These are phyloP conservation scores for Crinitomyces ghanaensis DNA, from an alignment of 805 yeast species.

Conservation along the genomic window DNA sequence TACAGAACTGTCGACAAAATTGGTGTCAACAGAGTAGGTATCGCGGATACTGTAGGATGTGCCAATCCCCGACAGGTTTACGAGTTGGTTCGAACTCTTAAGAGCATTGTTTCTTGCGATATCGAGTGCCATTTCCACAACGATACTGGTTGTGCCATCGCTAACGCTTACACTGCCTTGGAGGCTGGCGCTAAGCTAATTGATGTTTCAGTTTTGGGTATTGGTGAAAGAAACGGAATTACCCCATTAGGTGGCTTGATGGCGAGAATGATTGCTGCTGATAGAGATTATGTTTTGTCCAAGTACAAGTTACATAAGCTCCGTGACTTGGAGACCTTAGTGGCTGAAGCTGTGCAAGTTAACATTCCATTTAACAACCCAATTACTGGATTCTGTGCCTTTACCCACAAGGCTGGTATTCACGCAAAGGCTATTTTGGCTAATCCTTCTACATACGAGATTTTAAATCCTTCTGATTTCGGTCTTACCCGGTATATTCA, in stretches of 20 bases:
- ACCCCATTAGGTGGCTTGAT: slow-evolving; percentile 95
- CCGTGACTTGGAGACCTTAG: slow-evolving; percentile 89
- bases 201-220: slow-evolving; percentile 92
- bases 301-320: slow-evolving; percentile 93
- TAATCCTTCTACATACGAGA: slow-evolving; percentile 97
- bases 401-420: slow-evolving; percentile 98
- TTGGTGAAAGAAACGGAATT: slow-evolving; percentile 98
- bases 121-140: slow-evolving; percentile 98
- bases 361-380: slow-evolving; percentile 98
- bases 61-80: slow-evolving; percentile 99
- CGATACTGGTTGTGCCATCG: slow-evolving; percentile 98
- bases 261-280: slow-evolving; percentile 99
- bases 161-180: slow-evolving; percentile 94
- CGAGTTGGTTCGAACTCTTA: slow-evolving; percentile 88
- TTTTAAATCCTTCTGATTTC: slow-evolving; percentile 86
- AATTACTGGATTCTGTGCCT: slow-evolving; percentile 98
- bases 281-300: slow-evolving; percentile 87
- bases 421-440: slow-evolving; percentile 98
- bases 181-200: slow-evolving; percentile 95
- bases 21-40: slow-evolving; percentile 98
- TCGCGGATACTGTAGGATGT: slow-evolving; percentile 98
- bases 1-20: slow-evolving; percentile 94
- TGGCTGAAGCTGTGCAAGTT: slow-evolving; percentile 95
- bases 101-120: slow-evolving; percentile 89
- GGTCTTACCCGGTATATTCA: slow-evolving; percentile 95